phyloP scores from a whole-genome alignment of 176 grass and related monocot species.

The Rhipidocladum racemiflorum region DNA sequence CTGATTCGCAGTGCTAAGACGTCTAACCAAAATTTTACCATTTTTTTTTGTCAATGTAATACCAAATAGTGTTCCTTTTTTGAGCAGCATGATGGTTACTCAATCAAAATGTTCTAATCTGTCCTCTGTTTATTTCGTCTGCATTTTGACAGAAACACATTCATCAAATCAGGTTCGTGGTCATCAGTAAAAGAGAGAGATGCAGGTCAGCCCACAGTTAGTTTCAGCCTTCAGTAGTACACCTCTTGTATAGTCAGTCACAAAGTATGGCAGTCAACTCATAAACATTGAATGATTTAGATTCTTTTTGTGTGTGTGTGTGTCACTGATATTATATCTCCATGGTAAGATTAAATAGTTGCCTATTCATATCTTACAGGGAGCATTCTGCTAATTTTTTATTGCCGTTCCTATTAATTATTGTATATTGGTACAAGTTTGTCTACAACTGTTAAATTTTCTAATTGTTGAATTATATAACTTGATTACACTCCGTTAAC shows the following conservation, averaged over 20 bases:
- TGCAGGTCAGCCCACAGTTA: slow-evolving; percentile 35
- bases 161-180: not conserved
- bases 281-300: not conserved
- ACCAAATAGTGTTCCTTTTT: not conserved
- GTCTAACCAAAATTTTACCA: not conserved
- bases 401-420: not conserved
- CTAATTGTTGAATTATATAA: not conserved
- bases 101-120: not conserved
- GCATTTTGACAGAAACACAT: not conserved
- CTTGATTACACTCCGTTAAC: not conserved
- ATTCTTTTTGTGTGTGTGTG: not conserved
- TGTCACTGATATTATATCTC: not conserved
- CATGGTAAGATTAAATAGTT: not conserved
- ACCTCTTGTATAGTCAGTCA: not conserved
- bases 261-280: not conserved
- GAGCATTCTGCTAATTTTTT: not conserved
- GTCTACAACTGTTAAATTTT: not conserved
- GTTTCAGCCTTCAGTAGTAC: not conserved
- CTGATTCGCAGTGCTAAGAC: not conserved
- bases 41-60: not conserved
- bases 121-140: not conserved
- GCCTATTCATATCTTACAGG: not conserved
- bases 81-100: not conserved
- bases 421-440: not conserved
- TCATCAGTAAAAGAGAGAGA: not conserved